phyloP scores from a whole-genome alignment of 179 eudicot species.

The Sideroxylon spinosum region DNA sequence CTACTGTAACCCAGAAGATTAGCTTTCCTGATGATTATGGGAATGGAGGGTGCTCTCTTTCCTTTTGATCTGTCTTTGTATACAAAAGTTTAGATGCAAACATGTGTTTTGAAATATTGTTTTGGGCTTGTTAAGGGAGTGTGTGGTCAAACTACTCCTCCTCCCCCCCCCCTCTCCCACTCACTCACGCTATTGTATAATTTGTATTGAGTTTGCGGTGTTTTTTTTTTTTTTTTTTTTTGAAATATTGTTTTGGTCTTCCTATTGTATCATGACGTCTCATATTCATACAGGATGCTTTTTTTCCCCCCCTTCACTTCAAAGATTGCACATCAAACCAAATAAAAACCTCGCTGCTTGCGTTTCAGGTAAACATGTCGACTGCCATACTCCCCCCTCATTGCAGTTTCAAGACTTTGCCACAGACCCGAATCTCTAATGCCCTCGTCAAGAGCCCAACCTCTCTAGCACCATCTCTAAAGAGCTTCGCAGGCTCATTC shows the following conservation, averaged over 20 bases:
- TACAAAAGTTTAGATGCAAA: neutral
- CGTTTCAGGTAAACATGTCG: constrained; percentile 44
- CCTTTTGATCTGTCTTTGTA: neutral
- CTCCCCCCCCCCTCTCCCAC: too few relatives aligned
- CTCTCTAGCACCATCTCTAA: constrained; percentile 31
- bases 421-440: constrained; percentile 21
- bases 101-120: neutral
- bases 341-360: neutral
- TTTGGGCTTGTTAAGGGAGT: neutral
- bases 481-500: constrained; percentile 40
- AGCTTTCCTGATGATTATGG: neutral
- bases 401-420: constrained; percentile 28
- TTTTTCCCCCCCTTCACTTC: neutral
- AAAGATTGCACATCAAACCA: neutral
- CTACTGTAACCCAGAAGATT: too few relatives aligned
- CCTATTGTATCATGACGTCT: too few relatives aligned
- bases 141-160: too few relatives aligned
- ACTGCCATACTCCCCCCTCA: constrained; percentile 43
- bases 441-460: constrained; percentile 34
- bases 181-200: too few relatives aligned
- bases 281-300: too few relatives aligned
- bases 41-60: neutral
- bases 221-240: too few relatives aligned
- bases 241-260: too few relatives aligned
- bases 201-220: too few relatives aligned